Evolutionary conservation across 2,329 filamentous ascomycete species (phyloP).

Genomic region (Xylariaceae sp.): DNA sequence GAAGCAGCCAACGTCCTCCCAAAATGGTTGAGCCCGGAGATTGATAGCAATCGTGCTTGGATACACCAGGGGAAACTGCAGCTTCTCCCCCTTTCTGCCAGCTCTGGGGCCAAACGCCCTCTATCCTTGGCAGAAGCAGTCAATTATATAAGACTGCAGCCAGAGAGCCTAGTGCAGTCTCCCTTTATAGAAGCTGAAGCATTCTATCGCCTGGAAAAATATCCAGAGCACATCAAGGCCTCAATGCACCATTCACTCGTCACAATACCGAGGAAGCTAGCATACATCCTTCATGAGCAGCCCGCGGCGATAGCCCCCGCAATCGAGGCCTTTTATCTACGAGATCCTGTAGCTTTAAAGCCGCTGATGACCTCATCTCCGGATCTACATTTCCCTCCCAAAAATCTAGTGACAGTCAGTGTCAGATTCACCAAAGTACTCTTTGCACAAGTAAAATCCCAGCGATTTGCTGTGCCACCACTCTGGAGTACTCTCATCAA

Average conservation of each 20-base stretch:
- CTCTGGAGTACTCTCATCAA: constrained; percentile 53
- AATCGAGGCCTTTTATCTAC: constrained; percentile 89
- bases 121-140: constrained; percentile 72
- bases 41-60: constrained; percentile 89
- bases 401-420: constrained; percentile 80
- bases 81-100: constrained; percentile 68
- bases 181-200: constrained; percentile 83
- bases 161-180: constrained; percentile 71
- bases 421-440: constrained; percentile 86
- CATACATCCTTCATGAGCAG: constrained; percentile 76
- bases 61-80: constrained; percentile 78
- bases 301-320: constrained; percentile 82
- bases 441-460: constrained; percentile 88
- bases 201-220: constrained; percentile 86
- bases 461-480: constrained; percentile 74
- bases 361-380: constrained; percentile 65
- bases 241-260: constrained; percentile 79
- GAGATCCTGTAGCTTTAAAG: constrained; percentile 79
- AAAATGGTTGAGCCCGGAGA: constrained; percentile 89
- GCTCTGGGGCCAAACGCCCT: constrained; percentile 45
- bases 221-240: constrained; percentile 75
- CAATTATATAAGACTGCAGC: constrained; percentile 61
- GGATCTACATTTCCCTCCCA: constrained; percentile 71
- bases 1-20: constrained; percentile 90
- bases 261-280: constrained; percentile 81